Base-by-base conservation (phyloP, 108 stramenopile species). In the Nitzschia sp. region DNA sequence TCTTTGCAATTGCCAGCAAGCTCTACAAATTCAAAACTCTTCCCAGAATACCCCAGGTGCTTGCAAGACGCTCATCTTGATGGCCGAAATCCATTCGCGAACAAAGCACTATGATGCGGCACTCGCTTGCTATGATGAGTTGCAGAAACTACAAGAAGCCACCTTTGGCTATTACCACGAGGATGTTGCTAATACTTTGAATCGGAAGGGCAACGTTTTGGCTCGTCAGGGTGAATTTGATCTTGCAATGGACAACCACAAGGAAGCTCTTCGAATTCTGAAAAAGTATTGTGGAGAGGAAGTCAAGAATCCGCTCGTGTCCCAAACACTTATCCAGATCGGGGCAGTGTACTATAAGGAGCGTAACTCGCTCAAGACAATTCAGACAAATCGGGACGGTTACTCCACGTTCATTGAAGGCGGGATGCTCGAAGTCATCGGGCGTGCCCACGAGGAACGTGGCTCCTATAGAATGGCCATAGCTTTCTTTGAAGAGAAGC, bases 311-410 rank as follows among this genome's bases (percentile, higher is more conserved):
- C 83, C 80, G 13, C 48, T 74, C 3, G 83, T 87, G 32, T 85
- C 83, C 30, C 78, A 87, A 46, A 90, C 89, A 42, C 64, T 90
- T 15, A 85, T 87, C 64, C 80, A 75, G 9, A 90, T 90, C 61
- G 89, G 89, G 19, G 81, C 83, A 49, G 89, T 90, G 1, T 90
- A 90, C 66, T 90, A 90, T 72, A 79, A 75, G 29, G 89, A 90
- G 67, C 76, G 83, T 26, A 90, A 90, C 63, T 78, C 85, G 24
- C 64, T 87, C 3, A 54, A 71, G 21, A 84, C 75, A 25, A 84
- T 84, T 45, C 74, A 79, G 56, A n/a, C n/a, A n/a, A 79, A 84
- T 17, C 9, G 27, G 21, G 84, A 87, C 46, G 86, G 82, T 54
- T 90, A 90, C 67, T 68, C 66, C 23, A 83, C 85, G 15, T 87